Evolutionary conservation across 192 early-diverging fungal genomes (phyloP).

Genomic region (Obelidium mucronatum): DNA sequence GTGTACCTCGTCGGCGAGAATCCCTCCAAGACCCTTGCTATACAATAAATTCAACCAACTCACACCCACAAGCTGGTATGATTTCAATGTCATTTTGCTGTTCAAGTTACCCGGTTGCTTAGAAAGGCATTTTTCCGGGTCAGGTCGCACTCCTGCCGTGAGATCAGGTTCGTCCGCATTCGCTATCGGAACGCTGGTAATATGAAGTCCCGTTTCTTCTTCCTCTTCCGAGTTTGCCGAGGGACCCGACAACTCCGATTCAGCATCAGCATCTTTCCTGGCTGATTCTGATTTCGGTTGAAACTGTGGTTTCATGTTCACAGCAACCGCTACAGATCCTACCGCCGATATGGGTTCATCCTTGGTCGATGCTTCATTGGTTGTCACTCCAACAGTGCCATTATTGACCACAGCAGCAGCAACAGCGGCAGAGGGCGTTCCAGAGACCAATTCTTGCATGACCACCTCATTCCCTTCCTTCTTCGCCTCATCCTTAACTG

Average conservation of each 20-base stretch:
- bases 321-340: no score
- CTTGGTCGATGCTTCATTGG: no score
- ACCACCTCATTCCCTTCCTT: no score
- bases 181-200: background rate
- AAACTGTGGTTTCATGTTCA: no score
- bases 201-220: conserved; percentile 20
- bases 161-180: background rate
- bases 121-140: conserved; percentile 50
- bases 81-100: conserved; percentile 69
- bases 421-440: no score
- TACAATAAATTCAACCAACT: conserved; percentile 84
- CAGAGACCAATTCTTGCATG: no score
- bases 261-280: no score
- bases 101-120: conserved; percentile 70
- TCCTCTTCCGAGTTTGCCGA: background rate
- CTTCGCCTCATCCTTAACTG: background rate
- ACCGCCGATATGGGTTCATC: background rate
- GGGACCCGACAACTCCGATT: no score
- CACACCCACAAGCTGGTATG: conserved; percentile 88
- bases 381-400: no score
- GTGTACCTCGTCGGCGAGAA: conserved; percentile 66
- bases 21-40: conserved; percentile 76
- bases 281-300: no score
- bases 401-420: no score
- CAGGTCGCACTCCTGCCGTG: background rate